Evolutionary conservation across 176 grass and related monocot species (phyloP).

Genomic region (Tuctoria greenei): DNA sequence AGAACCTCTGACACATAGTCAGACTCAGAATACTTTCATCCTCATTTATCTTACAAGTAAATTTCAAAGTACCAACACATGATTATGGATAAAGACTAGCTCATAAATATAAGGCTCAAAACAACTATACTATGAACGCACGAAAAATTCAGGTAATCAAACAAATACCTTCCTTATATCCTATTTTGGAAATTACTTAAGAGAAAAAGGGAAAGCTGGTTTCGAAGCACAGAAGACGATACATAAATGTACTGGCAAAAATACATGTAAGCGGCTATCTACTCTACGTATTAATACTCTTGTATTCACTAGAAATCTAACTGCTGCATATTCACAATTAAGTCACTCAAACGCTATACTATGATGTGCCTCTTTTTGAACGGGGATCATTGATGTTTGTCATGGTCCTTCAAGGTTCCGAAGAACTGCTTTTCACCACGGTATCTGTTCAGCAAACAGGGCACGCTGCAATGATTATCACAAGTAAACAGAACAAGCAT

Average conservation of each 20-base stretch:
- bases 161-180: too few relatives aligned
- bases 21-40: too few relatives aligned
- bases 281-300: background rate
- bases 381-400: slow-evolving; percentile 15
- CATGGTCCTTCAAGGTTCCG: slow-evolving; percentile 9
- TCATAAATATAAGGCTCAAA: too few relatives aligned
- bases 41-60: too few relatives aligned
- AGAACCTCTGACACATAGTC: too few relatives aligned
- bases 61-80: too few relatives aligned
- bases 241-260: slow-evolving; percentile 59
- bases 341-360: slow-evolving; percentile 4
- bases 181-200: too few relatives aligned
- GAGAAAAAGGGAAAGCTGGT: too few relatives aligned
- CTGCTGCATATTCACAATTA: background rate
- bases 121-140: too few relatives aligned
- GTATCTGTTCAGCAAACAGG: slow-evolving; percentile 57
- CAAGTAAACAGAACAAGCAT: background rate
- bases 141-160: too few relatives aligned
- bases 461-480: background rate
- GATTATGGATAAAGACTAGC: too few relatives aligned
- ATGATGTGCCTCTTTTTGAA: background rate
- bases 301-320: background rate
- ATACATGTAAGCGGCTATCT: background rate
- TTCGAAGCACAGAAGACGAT: too few relatives aligned
- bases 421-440: slow-evolving; percentile 62